Evolutionary conservation across 2,329 filamentous ascomycete species (phyloP), one percentile per base, ranked within the genome.

Genomic region (Coniella vitis): DNA sequence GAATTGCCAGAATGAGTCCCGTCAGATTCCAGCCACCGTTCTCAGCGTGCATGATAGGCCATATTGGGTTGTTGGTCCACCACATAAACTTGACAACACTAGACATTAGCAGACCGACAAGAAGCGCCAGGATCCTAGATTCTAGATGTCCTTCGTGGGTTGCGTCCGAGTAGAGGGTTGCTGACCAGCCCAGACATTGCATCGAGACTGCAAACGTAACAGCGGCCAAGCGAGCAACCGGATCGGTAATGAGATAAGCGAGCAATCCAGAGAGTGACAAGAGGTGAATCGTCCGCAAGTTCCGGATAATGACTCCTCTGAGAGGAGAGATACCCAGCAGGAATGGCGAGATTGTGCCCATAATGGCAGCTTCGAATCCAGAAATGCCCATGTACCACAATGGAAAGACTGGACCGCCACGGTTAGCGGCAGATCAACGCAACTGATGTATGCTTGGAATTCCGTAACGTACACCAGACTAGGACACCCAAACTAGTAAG

Each of bases 351-450:
- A 91, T 67, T 3, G 88, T 91, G 43, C 78, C 80, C 81, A 97
- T 85, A 61, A 98, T 84, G 56, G 95, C 75, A 38, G 83, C 85
- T 69, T 98, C 93, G 63, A 93, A 98, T 54, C 93, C 93, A 4
- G 91, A 97, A 53, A 98, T 94, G 22, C 93, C 93, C 93, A 98
- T 98, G 65, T 96, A 83, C 93, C 93, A 98, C 10, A 98, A 79
- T 13, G 93, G 93, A 65, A 98, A 98, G 67, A 94, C 86, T 89
- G 54, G 2, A 3, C 14, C 22, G 29, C 9, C 20, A 13, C 47
- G 25, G 25, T 29, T 29, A 29, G 25, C 25, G 25, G 25, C 17
- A 19, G 19, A 38, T 32, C 14, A 37, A 21, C 20, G 38, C 39
- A 38, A 17, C 35, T 34, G 44, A 34, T 32, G 22, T 32, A 7